A percentile compares a stretch with the other conserved stretches of the same genome.
Conservation (phyloP, 306 rosid genomes). For the Datisca glomerata region DNA sequence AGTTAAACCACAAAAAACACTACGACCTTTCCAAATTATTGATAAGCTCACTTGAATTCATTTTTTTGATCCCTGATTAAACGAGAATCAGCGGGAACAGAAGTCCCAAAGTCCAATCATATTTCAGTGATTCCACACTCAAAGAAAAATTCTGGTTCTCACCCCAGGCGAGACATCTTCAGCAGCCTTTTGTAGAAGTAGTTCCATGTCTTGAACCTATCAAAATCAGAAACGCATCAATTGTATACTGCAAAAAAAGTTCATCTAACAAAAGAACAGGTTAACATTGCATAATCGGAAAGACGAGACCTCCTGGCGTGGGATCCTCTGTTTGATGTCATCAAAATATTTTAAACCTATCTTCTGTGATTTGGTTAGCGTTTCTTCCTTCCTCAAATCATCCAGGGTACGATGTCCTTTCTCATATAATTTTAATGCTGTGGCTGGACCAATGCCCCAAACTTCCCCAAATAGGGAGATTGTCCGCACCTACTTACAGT, state of each 20-base stretch:
- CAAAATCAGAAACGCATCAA: conserved; percentile 12
- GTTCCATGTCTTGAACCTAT: conserved; percentile 85
- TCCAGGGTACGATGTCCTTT: conserved; percentile 75
- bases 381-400: conserved; percentile 55
- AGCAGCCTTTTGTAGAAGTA: conserved; percentile 51
- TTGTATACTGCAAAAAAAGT: conserved; percentile 1
- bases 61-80: too few relatives aligned
- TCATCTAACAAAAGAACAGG: background rate
- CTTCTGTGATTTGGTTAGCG: conserved; percentile 68
- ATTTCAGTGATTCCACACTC: too few relatives aligned
- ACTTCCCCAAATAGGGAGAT: conserved; percentile 86
- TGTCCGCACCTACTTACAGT: conserved; percentile 49
- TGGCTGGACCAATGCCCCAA: conserved; percentile 96
- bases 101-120: too few relatives aligned
- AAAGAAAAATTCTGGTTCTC: too few relatives aligned
- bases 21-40: too few relatives aligned
- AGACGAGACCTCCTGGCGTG: conserved; percentile 60
- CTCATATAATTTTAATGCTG: conserved; percentile 75
- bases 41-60: too few relatives aligned
- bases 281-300: conserved; percentile 3
- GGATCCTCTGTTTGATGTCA: conserved; percentile 75
- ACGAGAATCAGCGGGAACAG: too few relatives aligned
- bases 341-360: conserved; percentile 83
- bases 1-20: too few relatives aligned
- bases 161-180: conserved; percentile 78